phyloP scores from a whole-genome alignment of 345 rosid genomes.

The Melaleuca quinquenervia region DNA sequence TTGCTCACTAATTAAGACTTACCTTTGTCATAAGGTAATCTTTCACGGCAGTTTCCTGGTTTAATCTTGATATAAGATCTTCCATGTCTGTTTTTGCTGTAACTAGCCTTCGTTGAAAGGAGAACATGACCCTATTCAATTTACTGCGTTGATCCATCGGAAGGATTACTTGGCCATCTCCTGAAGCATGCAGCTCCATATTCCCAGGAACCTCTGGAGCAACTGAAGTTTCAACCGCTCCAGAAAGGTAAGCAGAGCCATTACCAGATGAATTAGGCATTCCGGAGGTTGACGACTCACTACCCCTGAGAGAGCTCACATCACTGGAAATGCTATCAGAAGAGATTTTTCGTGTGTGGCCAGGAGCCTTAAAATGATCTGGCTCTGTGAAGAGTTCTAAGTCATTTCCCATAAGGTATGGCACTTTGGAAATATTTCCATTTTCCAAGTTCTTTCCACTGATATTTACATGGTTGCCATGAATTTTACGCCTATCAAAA shows the following conservation, averaged over 20 bases:
- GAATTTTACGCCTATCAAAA: constrained; percentile 56
- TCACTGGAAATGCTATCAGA: constrained; percentile 68
- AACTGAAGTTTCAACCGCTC: constrained; percentile 34
- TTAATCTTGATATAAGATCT: constrained; percentile 82
- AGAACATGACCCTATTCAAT: constrained; percentile 61
- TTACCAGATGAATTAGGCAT: constrained; percentile 47
- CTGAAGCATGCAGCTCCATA: constrained; percentile 22
- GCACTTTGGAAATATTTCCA: constrained; percentile 47
- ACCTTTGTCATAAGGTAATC: constrained; percentile 88
- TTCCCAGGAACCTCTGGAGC: constrained; percentile 27
- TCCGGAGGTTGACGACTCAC: constrained; percentile 56
- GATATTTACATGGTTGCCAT: constrained; percentile 38
- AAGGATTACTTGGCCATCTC: constrained; percentile 57
- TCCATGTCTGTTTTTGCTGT: constrained; percentile 95
- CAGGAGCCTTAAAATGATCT: constrained; percentile 33
- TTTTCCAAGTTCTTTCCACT: constrained; percentile 32
- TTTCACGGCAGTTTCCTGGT: constrained; percentile 86
- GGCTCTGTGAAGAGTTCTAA: constrained; percentile 52
- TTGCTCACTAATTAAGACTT: background rate
- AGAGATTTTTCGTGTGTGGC: constrained; percentile 61
- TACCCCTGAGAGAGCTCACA: constrained; percentile 49
- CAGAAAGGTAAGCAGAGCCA: constrained; percentile 45
- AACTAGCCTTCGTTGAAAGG: constrained; percentile 68
- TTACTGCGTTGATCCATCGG: constrained; percentile 78
- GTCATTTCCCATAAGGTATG: constrained; percentile 37